Evolutionary conservation across 2,329 filamentous ascomycete genomes (phyloP), one percentile per base, ranked within the genome.

Genomic region (Pezicula neosporulosa): DNA sequence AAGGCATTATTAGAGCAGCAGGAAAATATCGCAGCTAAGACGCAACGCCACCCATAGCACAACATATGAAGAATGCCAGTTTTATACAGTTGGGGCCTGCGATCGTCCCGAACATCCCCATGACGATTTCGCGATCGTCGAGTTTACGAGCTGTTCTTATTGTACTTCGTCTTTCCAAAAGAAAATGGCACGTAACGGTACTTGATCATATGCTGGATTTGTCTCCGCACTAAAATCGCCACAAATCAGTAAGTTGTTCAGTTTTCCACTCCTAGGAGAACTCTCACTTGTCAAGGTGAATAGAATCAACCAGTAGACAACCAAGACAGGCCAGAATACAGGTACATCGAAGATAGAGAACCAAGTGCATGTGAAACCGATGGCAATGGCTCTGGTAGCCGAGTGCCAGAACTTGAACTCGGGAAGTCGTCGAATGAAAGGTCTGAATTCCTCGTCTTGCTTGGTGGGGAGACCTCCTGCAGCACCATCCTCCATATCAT

Each of bases 381-480:
- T 89, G 59, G 77, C 68, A 63, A 97, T 82, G 50, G 93, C 93
- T 66, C 91, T 84, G 51, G 93, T 97, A 49, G 93, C 91, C 65
- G 89, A 88, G 76, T 97, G 90, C 94, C 94, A 99, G 79, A 99
- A 99, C 81, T 99, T 99, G 82, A 99, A 99, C 74, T 99, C 94
- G 50, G 94, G 94, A 21, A 99, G 83, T 54, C 94, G 83, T 66
- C 94, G 85, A 69, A 99, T 97, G 68, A 99, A 99, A 3, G 94
- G 94, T 58, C 91, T 85, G 78, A 99, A 99, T 76, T 99, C 94
- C 67, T 99, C 92, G 67, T 97, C 93, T 63, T 90, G 86, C 76
- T 96, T 97, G 52, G 91, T 97, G 21, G 94, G 94, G 41, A 99
- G 83, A 24, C 83, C 83, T 49, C 87, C 86, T 27, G 84, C 83